phyloP scores from a whole-genome alignment of 177 flowering plant genomes.

The Vitis hybrid region DNA sequence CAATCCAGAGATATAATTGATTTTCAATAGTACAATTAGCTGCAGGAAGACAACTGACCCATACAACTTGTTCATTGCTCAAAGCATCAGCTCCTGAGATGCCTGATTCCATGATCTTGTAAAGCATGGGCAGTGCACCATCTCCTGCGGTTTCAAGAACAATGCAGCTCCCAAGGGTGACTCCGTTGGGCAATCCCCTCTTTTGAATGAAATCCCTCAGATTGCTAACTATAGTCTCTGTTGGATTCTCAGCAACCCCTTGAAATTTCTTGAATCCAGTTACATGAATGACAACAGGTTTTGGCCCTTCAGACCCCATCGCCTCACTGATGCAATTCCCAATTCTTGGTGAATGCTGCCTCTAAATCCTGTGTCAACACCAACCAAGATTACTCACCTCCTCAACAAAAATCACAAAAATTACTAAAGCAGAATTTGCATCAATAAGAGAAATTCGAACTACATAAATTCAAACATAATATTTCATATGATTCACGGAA shows the following conservation, averaged over 20 bases:
- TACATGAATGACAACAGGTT: slow-evolving; percentile 45
- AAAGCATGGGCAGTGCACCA: slow-evolving; percentile 53
- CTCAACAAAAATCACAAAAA: too few relatives aligned
- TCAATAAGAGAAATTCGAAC: too few relatives aligned
- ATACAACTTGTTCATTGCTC: slow-evolving; percentile 41
- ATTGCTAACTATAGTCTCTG: slow-evolving; percentile 55
- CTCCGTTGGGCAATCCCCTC: slow-evolving; percentile 42
- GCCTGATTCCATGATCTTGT: slow-evolving; percentile 39
- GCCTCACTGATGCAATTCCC: slow-evolving; percentile 26
- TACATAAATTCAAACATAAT: too few relatives aligned
- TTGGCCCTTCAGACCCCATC: slow-evolving; percentile 69
- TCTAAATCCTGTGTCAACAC: background rate
- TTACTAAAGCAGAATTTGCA: too few relatives aligned
- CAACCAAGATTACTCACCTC: background rate
- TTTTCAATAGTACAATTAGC: background rate
- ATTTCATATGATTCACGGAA: too few relatives aligned
- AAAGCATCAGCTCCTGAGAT: slow-evolving; percentile 18
- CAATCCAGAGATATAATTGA: background rate
- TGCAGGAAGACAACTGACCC: slow-evolving; percentile 47
- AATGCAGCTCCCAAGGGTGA: slow-evolving; percentile 51
- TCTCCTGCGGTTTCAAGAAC: slow-evolving; percentile 66
- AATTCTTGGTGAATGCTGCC: slow-evolving; percentile 6
- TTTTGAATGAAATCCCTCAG: slow-evolving; percentile 35
- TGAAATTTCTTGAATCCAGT: slow-evolving; percentile 72
- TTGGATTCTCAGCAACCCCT: slow-evolving; percentile 62